Evolutionary conservation across 495 filamentous ascomycete genomes (phyloP).

Genomic region (Xylaria scruposa): DNA sequence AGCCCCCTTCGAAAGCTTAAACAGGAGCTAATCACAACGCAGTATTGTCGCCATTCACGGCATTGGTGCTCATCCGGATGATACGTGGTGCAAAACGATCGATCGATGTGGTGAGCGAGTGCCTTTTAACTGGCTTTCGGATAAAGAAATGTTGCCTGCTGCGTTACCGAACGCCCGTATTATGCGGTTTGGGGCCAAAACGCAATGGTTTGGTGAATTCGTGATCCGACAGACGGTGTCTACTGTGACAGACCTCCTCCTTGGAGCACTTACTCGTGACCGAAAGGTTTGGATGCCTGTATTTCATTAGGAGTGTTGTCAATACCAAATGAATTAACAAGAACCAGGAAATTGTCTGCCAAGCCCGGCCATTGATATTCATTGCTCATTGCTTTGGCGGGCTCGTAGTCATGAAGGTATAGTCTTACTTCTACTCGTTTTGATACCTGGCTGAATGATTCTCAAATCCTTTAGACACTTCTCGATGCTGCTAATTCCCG

Average conservation of each 20-base stretch:
- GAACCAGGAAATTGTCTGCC: not conserved
- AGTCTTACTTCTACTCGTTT: not conserved
- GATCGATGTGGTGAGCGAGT: not conserved
- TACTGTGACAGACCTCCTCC: not conserved
- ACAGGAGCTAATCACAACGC: not conserved
- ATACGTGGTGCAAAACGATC: not conserved
- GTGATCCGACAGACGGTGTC: not conserved
- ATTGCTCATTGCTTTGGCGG: conserved; percentile 4
- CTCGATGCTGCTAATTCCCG: not conserved
- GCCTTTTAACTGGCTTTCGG: not conserved
- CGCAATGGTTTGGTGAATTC: not conserved
- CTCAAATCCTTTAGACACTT: not conserved
- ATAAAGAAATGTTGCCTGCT: not conserved
- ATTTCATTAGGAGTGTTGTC: not conserved
- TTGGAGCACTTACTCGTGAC: not conserved
- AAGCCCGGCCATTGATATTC: not conserved
- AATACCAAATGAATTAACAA: not conserved
- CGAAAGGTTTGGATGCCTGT: not conserved
- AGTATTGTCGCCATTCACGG: not conserved
- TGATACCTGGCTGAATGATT: not conserved
- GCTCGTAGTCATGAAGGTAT: not conserved
- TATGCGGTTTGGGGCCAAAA: not conserved
- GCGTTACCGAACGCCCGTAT: not conserved
- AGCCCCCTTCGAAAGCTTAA: not conserved
- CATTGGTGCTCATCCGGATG: not conserved